phyloP scores from a whole-genome alignment of 495 filamentous ascomycete species.

The Xylaria acuta region DNA sequence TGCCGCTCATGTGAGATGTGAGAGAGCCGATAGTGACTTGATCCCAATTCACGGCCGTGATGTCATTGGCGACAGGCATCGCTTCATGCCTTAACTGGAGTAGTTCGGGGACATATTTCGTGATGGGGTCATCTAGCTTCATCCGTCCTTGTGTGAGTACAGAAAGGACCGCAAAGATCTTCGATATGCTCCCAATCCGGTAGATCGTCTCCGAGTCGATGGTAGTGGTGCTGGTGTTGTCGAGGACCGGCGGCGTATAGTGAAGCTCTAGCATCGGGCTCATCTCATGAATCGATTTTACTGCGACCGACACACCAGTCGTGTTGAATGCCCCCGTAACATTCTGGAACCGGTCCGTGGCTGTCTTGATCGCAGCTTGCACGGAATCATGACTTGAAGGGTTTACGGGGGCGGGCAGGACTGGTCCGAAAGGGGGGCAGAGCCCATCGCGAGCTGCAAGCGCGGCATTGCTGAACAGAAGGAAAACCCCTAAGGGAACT shows the following conservation, averaged over 20 bases:
- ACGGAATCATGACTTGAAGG: conserved; percentile 33
- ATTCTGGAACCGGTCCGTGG: conserved; percentile 29
- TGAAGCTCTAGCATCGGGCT: conserved; percentile 40
- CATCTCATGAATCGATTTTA: conserved; percentile 47
- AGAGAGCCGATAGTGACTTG: conserved; percentile 48
- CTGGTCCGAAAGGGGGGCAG: conserved; percentile 45
- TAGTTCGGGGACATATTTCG: conserved; percentile 53
- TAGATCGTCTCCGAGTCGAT: conserved; percentile 58
- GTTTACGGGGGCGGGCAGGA: conserved; percentile 39
- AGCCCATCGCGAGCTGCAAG: conserved; percentile 40
- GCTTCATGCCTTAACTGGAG: conserved; percentile 36
- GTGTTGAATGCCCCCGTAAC: conserved; percentile 31
- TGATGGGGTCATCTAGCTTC: conserved; percentile 54
- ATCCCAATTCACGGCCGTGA: conserved; percentile 45
- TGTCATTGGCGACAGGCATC: conserved; percentile 31
- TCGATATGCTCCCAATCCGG: conserved; percentile 59
- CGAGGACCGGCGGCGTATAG: conserved; percentile 40
- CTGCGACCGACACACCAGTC: conserved; percentile 43
- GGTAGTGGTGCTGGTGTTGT: conserved; percentile 33
- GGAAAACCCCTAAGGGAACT: conserved; percentile 8
- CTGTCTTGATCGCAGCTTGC: conserved; percentile 19
- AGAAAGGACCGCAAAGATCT: conserved; percentile 56
- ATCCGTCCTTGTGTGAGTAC: conserved; percentile 45
- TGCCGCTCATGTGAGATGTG: conserved; percentile 46
- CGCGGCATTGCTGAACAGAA: conserved; percentile 22